Conservation (phyloP, 2,329 filamentous ascomycete genomes). For the Phialophora tarda region DNA sequence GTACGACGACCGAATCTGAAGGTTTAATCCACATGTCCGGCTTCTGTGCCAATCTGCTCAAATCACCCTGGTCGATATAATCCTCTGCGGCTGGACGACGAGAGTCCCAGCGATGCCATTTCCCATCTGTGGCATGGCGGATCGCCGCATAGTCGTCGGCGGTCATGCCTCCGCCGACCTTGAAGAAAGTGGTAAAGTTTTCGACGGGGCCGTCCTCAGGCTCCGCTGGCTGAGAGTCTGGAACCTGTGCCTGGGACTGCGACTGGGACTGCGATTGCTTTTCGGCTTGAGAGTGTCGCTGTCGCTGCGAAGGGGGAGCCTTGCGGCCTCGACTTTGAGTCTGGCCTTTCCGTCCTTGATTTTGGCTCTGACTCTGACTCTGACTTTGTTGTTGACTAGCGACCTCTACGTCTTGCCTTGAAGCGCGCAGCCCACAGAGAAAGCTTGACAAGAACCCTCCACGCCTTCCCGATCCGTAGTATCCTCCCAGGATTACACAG, state of each 20-base stretch:
- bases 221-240: constrained; percentile 15
- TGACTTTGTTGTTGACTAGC: constrained; percentile 42
- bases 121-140: constrained; percentile 81
- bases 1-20: constrained; percentile 82
- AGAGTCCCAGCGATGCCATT: constrained; percentile 85
- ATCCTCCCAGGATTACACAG: constrained; percentile 86
- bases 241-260: constrained; percentile 23
- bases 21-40: constrained; percentile 95
- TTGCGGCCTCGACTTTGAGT: background rate
- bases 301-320: constrained; percentile 6
- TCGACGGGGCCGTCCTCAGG: constrained; percentile 70
- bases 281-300: background rate
- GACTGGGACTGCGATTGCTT: constrained; percentile 24
- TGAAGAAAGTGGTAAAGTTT: constrained; percentile 78
- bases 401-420: constrained; percentile 53
- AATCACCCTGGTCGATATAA: constrained; percentile 76
- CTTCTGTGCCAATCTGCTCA: constrained; percentile 74
- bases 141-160: constrained; percentile 84
- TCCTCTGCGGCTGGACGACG: constrained; percentile 72
- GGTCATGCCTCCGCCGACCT: constrained; percentile 92
- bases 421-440: constrained; percentile 82
- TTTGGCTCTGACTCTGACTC: constrained; percentile 15
- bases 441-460: constrained; percentile 85
- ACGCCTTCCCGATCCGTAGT: constrained; percentile 84
- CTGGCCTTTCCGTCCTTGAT: background rate